These are phyloP conservation scores for Phytophthora fragariae DNA, from an alignment of 352 stramenopile genomes.

Conservation along the genomic window DNA sequence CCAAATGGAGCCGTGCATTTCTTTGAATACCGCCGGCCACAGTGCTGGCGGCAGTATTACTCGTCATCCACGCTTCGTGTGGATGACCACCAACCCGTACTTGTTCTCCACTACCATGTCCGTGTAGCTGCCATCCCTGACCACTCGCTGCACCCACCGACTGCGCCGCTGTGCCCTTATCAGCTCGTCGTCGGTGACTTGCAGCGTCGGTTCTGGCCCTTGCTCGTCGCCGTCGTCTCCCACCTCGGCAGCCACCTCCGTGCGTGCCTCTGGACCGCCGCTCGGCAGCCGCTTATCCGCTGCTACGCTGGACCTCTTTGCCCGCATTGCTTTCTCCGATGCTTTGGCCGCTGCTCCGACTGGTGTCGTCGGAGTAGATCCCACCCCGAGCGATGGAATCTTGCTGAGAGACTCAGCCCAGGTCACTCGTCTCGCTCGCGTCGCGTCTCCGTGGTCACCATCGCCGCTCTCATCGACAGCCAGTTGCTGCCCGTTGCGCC, in stretches of 20 bases:
- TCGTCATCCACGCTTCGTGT: not conserved
- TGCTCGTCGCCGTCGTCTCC: not conserved
- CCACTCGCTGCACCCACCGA: not conserved
- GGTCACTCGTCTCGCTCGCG: too few species aligned
- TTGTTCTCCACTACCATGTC: not conserved
- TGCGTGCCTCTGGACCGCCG: not conserved
- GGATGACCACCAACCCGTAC: not conserved
- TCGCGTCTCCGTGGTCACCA: too few species aligned
- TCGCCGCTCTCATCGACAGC: too few species aligned
- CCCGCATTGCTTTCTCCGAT: too few species aligned
- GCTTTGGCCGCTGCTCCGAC: too few species aligned
- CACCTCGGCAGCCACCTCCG: too few species aligned
- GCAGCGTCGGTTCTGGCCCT: not conserved
- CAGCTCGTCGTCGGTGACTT: not conserved
- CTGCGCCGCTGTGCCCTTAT: not conserved
- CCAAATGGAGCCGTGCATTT: conserved; percentile 5
- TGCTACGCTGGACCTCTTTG: too few species aligned
- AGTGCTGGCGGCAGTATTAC: not conserved
- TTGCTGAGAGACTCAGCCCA: too few species aligned
- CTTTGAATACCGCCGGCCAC: conserved; percentile 4
- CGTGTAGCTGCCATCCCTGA: not conserved
- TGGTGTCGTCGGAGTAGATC: too few species aligned
- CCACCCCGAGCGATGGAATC: too few species aligned
- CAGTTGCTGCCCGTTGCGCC: too few species aligned
- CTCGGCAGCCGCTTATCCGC: too few species aligned